Evolutionary conservation across 306 rosid species (phyloP), one percentile per base, ranked within the genome.

Genomic region (Alnus rubra): DNA sequence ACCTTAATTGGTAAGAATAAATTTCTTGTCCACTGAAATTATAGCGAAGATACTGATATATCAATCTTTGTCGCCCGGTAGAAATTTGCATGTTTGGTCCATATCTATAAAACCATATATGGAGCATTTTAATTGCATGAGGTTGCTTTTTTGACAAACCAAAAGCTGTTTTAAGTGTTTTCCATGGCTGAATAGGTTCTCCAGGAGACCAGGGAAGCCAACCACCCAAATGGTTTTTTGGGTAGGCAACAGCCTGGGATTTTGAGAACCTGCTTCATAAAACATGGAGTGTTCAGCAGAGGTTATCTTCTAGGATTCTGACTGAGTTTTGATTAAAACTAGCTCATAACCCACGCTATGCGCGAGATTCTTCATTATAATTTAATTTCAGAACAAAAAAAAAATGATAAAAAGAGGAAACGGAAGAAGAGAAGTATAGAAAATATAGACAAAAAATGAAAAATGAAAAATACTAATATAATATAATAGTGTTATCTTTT

Each of bases 1-100:
- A 90, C 91, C 52, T 86, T 93, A 82, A 93, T 91, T 65, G 98
- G 97, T 93, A 86, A 75, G 73, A 23, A 39, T 30, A 35, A 86
- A 33, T 70, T 74, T 39, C 75, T 79, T 53, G 39, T 79, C 67
- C 75, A 75, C 69, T 78, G 19, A 73, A 39, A 48, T 48, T 64
- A 62, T 51, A 59, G 67, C 59, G 62, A 51, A 54, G 77, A 69
- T 42, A 74, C 35, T 75, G 5, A 37, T 67, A n/a, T 30, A 15
- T 70, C 71, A 69, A 18, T 47, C n/a, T 35, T 64, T 16, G 4
- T 64, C 39, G 47, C 16, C 71, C 3, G n/a, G 39, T 15, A 45
- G 10, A 14, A 71, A 79, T 44, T 47, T 74, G 51, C 58, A 55
- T 13, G 72, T 82, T 31, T 13, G 71, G 5, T 28, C 50, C 50